Evolutionary conservation across 1,284 basidiomycete species (phyloP).

Genomic region (Bothia castanella): DNA sequence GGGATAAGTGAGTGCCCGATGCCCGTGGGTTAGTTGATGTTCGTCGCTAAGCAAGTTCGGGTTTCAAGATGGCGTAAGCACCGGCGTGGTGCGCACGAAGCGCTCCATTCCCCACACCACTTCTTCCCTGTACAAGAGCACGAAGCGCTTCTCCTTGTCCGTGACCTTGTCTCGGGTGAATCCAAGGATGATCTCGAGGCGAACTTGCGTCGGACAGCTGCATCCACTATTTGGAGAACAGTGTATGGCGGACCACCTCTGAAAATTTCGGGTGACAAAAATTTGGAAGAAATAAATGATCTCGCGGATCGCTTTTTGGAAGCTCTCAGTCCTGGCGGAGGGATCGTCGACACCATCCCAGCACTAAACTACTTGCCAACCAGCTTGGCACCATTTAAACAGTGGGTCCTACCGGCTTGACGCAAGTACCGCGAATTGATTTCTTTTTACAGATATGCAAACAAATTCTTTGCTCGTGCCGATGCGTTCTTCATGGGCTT

Average conservation of each 20-base stretch:
- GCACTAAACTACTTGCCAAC: slow-evolving; percentile 5
- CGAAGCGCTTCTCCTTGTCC: slow-evolving; percentile 10
- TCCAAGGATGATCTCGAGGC: slow-evolving; percentile 4
- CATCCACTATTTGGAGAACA: slow-evolving; percentile 9
- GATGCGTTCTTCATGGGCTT: slow-evolving; percentile 5
- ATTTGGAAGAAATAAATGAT: slow-evolving; percentile 6
- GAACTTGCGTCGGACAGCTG: slow-evolving; percentile 9
- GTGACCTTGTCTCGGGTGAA: slow-evolving; percentile 3
- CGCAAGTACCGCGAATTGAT: not conserved
- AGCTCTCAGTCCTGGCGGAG: slow-evolving; percentile 6
- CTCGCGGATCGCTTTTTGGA: not conserved
- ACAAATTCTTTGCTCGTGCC: slow-evolving; percentile 8
- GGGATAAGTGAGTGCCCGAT: slow-evolving; percentile 6
- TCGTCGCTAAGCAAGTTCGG: too few species aligned
- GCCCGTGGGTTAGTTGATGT: too few species aligned
- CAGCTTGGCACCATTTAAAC: slow-evolving; percentile 11
- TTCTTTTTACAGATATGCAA: slow-evolving; percentile 4
- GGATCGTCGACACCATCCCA: slow-evolving; percentile 9
- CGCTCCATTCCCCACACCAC: not conserved
- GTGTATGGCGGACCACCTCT: slow-evolving; percentile 10
- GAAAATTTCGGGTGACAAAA: slow-evolving; percentile 2
- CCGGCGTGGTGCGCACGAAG: slow-evolving; percentile 7
- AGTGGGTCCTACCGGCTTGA: not conserved
- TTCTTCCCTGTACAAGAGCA: slow-evolving; percentile 11
- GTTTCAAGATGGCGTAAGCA: slow-evolving; percentile 8